phyloP scores from a whole-genome alignment of 768 basidiomycete species.

The Suillus plorans region DNA sequence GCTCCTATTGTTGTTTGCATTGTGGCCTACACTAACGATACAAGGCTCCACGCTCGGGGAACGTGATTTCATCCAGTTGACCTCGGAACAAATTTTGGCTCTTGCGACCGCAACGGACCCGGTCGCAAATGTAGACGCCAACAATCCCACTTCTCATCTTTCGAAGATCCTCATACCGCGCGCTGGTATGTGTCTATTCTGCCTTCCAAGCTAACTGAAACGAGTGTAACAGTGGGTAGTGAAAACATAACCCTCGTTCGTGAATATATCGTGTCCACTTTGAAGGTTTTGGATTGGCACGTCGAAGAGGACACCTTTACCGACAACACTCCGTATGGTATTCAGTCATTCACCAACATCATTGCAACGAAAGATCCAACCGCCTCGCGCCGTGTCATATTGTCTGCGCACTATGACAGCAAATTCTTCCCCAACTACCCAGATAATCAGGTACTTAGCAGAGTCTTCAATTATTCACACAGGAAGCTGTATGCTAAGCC shows the following conservation, averaged over 20 bases:
- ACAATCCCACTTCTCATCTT: constrained; percentile 68
- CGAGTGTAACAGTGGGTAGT: constrained; percentile 52
- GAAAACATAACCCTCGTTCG: constrained; percentile 80
- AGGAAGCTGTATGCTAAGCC: background rate
- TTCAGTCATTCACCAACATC: constrained; percentile 80
- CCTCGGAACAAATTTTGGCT: constrained; percentile 47
- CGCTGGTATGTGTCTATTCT: constrained; percentile 49
- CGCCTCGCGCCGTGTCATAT: constrained; percentile 74
- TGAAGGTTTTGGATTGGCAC: constrained; percentile 81
- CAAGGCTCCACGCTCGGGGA: constrained; percentile 33
- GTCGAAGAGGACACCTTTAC: constrained; percentile 83
- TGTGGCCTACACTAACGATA: constrained; percentile 25
- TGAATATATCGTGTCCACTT: constrained; percentile 72
- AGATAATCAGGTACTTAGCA: constrained; percentile 62
- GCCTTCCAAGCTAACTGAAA: background rate
- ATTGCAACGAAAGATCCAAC: constrained; percentile 93
- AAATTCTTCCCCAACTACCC: constrained; percentile 79
- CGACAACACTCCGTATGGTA: constrained; percentile 78
- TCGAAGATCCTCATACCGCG: constrained; percentile 87
- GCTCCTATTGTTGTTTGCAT: constrained; percentile 12
- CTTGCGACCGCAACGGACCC: constrained; percentile 63
- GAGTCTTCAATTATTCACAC: background rate
- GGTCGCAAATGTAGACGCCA: constrained; percentile 63
- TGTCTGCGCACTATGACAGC: constrained; percentile 94
- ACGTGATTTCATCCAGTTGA: constrained; percentile 43